Base-by-base conservation (phyloP, 2,329 filamentous ascomycete species). In the Aureobasidium melanogenum region DNA sequence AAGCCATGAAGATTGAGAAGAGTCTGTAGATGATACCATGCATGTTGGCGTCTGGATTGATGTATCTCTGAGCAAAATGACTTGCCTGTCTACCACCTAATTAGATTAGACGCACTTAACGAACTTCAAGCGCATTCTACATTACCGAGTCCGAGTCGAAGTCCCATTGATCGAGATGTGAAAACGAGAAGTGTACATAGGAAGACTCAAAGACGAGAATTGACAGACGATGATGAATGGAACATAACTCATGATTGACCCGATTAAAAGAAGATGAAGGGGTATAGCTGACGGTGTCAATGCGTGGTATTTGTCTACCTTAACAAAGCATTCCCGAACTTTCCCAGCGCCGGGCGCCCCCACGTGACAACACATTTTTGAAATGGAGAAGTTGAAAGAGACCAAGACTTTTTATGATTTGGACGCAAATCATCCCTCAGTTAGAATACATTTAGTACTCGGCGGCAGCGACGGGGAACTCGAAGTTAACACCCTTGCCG, bases 401-500 rank as follows among this genome's bases (percentile, higher is more conserved):
- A 57, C 41, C 39, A 57, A 57, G 44, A 59, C 43, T 59, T 59
- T 58, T 59, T 39, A 30, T 57, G 54, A 57, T 52, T 60, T 36
- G 46, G 44, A 54, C 50, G 56, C 34, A 60, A 47, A 60, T 50
- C 36, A 60, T 50, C 58, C 58, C 58, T 60, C 58, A 60, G 26
- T 34, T 34, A 44, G 47, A 60, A 52, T 43, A 52, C 68, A 74
- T 82, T 83, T 94, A 96, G 82, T 89, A 95, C 77, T 96, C 92
- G 71, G 84, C 73, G 74, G 82, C 79, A 76, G 84, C 84, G 84
- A 95, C 89, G 74, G 94, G 94, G 87, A 99, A 99, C 87, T 99
- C 94, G 77, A 99, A 99, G 80, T 87, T 86, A 77, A 97, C 94
- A 77, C 86, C 86, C 82, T 95, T 94, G 80, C 94, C 94, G 67